phyloP scores from a whole-genome alignment of 768 basidiomycete species.

The Leccinum subgranulosum region DNA sequence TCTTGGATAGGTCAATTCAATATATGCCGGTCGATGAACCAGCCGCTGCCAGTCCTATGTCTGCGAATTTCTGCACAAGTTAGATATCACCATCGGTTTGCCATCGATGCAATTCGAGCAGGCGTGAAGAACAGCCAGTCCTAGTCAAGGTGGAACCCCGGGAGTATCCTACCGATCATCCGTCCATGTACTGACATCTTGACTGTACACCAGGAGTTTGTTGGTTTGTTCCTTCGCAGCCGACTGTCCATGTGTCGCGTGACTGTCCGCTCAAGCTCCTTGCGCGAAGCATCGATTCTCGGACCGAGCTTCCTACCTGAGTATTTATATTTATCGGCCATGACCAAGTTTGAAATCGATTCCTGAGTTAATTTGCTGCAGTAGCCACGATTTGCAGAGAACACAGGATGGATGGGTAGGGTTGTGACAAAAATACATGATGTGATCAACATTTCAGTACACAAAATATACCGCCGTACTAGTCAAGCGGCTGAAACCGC shows the following conservation, averaged over 20 bases:
- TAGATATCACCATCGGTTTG: background rate
- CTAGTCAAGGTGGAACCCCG: background rate
- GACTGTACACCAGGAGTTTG: background rate
- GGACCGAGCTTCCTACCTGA: background rate
- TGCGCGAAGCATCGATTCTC: background rate
- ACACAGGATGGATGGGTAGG: background rate
- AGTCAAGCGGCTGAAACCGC: slow-evolving; percentile 15
- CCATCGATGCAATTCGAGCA: background rate
- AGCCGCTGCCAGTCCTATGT: background rate
- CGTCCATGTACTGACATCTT: background rate
- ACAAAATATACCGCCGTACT: background rate
- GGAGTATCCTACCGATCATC: background rate
- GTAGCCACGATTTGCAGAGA: background rate
- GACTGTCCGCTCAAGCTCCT: background rate
- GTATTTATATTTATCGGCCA: background rate
- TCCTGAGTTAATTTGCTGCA: background rate
- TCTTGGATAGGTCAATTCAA: background rate
- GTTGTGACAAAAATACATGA: background rate
- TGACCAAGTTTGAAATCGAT: background rate
- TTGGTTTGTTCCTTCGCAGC: background rate
- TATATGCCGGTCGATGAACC: background rate
- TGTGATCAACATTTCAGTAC: background rate
- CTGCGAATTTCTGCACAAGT: background rate
- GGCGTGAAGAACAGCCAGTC: background rate
- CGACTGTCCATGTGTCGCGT: background rate